Evolutionary conservation across 768 basidiomycete genomes (phyloP).

Genomic region (Austroboletus eburneus): DNA sequence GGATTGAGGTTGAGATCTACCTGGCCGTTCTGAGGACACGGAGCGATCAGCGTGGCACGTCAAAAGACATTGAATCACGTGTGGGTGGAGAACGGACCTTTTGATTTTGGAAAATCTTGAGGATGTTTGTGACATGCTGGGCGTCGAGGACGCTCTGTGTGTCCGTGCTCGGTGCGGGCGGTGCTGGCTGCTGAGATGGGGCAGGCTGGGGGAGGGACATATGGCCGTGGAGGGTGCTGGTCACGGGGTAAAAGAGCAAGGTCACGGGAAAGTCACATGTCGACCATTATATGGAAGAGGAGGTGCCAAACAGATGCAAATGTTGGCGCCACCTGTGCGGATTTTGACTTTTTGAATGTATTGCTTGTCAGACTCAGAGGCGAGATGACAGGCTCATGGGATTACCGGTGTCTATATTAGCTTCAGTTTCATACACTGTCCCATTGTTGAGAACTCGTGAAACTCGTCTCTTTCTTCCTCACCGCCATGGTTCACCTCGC

Average conservation of each 20-base stretch:
- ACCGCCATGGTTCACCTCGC: constrained; percentile 24
- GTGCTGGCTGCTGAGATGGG: background rate
- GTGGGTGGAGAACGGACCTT: constrained; percentile 41
- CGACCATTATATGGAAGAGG: constrained; percentile 31
- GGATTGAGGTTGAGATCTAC: constrained; percentile 55
- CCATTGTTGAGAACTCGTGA: background rate
- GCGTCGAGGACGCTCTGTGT: constrained; percentile 39
- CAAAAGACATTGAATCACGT: constrained; percentile 24
- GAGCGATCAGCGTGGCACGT: constrained; percentile 9
- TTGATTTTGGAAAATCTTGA: constrained; percentile 57
- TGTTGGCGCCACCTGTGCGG: background rate
- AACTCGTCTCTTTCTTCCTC: background rate
- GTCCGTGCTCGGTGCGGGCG: background rate
- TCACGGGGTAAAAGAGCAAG: constrained; percentile 39
- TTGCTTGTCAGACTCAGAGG: too few relatives aligned
- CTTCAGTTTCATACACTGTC: background rate
- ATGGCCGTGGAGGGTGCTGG: constrained; percentile 26
- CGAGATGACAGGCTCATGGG: too few relatives aligned
- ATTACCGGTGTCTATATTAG: background rate
- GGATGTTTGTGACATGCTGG: constrained; percentile 54
- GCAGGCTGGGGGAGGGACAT: constrained; percentile 2
- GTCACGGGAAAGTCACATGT: constrained; percentile 44
- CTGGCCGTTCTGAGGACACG: constrained; percentile 37
- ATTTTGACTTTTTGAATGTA: too few relatives aligned
- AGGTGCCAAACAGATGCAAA: constrained; percentile 33